These are phyloP conservation scores for Leishmania major DNA, from an alignment of 208 protist species.

Conservation along the genomic window DNA sequence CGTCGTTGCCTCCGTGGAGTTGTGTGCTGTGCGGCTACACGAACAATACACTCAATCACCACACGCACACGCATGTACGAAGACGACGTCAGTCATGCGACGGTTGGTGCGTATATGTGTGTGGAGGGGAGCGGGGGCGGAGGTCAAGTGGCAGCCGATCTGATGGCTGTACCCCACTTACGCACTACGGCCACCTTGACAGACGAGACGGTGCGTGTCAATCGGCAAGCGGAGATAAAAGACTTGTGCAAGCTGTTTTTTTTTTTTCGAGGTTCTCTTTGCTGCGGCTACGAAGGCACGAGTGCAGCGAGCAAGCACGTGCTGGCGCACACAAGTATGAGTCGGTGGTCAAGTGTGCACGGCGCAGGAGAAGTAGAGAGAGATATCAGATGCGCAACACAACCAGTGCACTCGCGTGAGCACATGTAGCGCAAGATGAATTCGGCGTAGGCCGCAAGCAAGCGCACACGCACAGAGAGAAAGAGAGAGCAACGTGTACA, in stretches of 20 bases:
- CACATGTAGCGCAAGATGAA: not conserved
- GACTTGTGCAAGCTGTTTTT: not conserved
- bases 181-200: not conserved
- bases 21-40: not conserved
- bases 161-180: not conserved
- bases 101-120: not conserved
- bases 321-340: not conserved
- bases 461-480: not conserved
- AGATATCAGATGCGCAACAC: not conserved
- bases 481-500: not conserved
- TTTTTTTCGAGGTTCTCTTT: not conserved
- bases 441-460: not conserved
- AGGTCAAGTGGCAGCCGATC: not conserved
- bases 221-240: not conserved
- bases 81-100: not conserved
- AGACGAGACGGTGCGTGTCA: not conserved
- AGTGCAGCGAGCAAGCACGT: not conserved
- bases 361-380: not conserved
- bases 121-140: not conserved
- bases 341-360: not conserved
- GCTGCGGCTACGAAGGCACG: not conserved
- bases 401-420: not conserved
- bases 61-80: not conserved
- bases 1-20: not conserved
- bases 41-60: not conserved